Percentiles rank a stretch among this genome's conserved stretches.
Conservation (phyloP, 306 rosid genomes). For the Amphicarpaea edgeworthii region DNA sequence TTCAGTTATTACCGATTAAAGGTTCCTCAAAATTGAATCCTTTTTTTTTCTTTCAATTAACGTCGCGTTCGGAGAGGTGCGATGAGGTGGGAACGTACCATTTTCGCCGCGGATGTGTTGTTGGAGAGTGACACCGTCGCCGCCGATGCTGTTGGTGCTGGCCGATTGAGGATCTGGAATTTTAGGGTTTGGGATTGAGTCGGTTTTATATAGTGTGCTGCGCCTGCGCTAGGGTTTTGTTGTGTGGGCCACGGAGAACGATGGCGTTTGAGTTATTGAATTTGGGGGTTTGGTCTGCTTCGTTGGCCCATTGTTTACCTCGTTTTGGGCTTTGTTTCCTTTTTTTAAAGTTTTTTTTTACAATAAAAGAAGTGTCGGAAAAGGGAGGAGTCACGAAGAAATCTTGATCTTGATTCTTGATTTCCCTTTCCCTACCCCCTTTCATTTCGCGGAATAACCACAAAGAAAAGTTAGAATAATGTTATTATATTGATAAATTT, state of each 20-base stretch:
- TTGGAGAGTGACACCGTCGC: neutral
- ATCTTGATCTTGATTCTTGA: too few species aligned
- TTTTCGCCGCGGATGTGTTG: neutral
- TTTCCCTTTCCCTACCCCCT: too few species aligned
- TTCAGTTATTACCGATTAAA: neutral
- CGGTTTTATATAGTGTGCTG: slow-evolving; percentile 19
- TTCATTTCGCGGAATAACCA: too few species aligned
- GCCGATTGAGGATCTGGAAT: slow-evolving; percentile 13
- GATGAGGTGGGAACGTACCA: neutral
- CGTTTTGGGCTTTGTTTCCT: neutral
- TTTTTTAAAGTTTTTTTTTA: too few species aligned
- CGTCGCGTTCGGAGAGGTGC: neutral
- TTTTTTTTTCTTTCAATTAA: neutral
- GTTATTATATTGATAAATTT: neutral
- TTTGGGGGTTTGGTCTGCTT: neutral
- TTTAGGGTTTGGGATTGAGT: neutral
- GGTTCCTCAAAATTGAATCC: neutral
- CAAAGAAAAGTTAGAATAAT: too few species aligned
- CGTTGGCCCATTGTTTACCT: neutral
- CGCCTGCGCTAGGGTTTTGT: slow-evolving; percentile 23
- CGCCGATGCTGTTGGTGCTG: slow-evolving; percentile 12
- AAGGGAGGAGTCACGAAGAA: too few species aligned
- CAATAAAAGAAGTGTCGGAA: too few species aligned
- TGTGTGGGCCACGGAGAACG: neutral
- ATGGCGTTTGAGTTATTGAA: neutral